phyloP scores from a whole-genome alignment of 1,139 yeast genomes.

The Kodamaea fungicola region DNA sequence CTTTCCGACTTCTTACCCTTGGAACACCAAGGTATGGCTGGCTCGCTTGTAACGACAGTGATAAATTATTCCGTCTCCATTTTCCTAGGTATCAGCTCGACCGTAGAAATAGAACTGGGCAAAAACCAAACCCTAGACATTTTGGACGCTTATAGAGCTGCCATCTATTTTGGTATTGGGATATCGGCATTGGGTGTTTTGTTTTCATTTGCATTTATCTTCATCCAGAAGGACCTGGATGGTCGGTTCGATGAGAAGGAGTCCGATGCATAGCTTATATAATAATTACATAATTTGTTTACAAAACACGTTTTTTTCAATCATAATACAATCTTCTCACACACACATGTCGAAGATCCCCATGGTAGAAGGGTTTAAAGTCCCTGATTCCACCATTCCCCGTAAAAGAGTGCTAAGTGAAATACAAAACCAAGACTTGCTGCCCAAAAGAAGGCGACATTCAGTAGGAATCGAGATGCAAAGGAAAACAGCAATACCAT shows the following conservation, averaged over 20 bases:
- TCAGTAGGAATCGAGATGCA: constrained; percentile 4
- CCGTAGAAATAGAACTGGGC: constrained; percentile 41
- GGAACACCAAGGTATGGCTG: constrained; percentile 59
- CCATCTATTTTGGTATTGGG: constrained; percentile 40
- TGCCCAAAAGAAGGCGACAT: constrained; percentile 10
- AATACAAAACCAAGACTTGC: constrained; percentile 5
- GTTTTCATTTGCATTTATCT: constrained; percentile 27
- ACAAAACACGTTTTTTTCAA: not conserved
- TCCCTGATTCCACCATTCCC: constrained; percentile 4
- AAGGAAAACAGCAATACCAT: not conserved
- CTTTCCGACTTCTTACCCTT: constrained; percentile 48
- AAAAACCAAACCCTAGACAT: constrained; percentile 6
- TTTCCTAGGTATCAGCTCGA: constrained; percentile 49
- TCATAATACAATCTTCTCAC: not conserved
- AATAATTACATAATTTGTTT: not conserved
- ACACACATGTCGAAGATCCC: constrained; percentile 8
- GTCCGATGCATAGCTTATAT: not conserved
- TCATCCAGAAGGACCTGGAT: constrained; percentile 18
- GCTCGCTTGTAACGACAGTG: constrained; percentile 53
- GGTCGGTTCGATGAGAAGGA: not conserved
- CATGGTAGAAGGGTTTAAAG: constrained; percentile 1
- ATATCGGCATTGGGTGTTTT: constrained; percentile 34
- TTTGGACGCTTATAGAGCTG: constrained; percentile 33
- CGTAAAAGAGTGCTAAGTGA: constrained; percentile 9
- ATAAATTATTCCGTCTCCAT: constrained; percentile 53